Base-by-base conservation (phyloP, 2,329 filamentous ascomycete species). In the Beauveria sp. region DNA sequence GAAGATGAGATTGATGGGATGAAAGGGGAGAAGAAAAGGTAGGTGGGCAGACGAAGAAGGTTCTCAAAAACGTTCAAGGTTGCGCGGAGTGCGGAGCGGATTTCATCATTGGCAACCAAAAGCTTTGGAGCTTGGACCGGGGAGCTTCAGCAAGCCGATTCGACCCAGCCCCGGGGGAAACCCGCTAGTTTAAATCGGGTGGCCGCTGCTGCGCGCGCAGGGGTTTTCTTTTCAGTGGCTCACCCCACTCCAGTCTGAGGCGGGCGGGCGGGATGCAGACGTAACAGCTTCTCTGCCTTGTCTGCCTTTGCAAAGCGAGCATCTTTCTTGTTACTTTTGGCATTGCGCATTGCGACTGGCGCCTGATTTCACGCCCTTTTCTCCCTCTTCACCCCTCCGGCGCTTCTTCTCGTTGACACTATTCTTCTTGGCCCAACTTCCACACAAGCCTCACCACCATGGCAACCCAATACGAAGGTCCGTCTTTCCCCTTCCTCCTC, bases 391-490 rank as follows among this genome's bases (percentile, higher is more conserved):
- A 28, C 1, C 28, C 5, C 16, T 14, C 10, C 22, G 22, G 7
- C 18, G 10, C 46, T 6, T 20, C n/a, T n/a, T 12, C n/a, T 38
- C 40, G 22, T 18, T 20, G n/a, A 28, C 14, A 6, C 5, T 24
- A 7, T 7, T 16, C 16, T 10, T 34, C 16, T 6, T 10, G 42
- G 16, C 7, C n/a, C 42, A 4, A 18, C 20, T 34, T 14, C 3
- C 18, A 38, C 54, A 34, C 10, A 24, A 3, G 2, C 10, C 38
- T 18, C 42, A n/a, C 55, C 46, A 43, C 46, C 46, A 84, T 85
- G 82, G 74, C 81, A 55, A 83, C 78, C 20, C 82, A 81, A 66
- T 85, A 85, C 72, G 82, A 85, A 77, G 75, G 82, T 80, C 70
- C 55, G 63, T 61, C 34, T 53, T 62, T 45, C 24, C 53, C 42